Evolutionary conservation across 176 grass and related monocot genomes (phyloP).

Genomic region (Bromus sterilis): DNA sequence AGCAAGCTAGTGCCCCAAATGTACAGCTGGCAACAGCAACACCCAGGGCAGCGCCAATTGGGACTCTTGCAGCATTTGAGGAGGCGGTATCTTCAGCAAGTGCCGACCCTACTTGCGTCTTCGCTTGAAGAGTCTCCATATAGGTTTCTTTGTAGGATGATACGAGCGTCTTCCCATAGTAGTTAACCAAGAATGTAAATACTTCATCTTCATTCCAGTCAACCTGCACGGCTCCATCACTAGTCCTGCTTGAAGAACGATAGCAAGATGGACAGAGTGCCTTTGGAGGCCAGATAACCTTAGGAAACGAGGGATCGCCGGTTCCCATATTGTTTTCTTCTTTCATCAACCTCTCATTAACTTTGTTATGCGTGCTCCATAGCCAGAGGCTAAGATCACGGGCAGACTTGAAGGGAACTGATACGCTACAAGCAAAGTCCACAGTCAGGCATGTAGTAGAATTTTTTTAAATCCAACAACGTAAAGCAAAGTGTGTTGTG

Average conservation of each 20-base stretch:
- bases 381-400: slow-evolving; percentile 83
- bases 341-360: slow-evolving; percentile 94
- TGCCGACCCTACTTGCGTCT: slow-evolving; percentile 23
- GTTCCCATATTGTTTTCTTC: slow-evolving; percentile 67
- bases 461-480: background rate
- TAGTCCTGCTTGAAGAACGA: slow-evolving; percentile 32
- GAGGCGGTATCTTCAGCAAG: slow-evolving; percentile 39
- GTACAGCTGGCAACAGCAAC: slow-evolving; percentile 68
- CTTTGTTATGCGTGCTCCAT: slow-evolving; percentile 93
- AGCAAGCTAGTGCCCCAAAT: slow-evolving; percentile 90
- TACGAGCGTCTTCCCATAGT: slow-evolving; percentile 74
- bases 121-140: slow-evolving; percentile 24
- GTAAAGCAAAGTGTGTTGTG: background rate
- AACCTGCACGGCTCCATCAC: slow-evolving; percentile 32
- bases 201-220: slow-evolving; percentile 87
- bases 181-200: slow-evolving; percentile 73
- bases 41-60: slow-evolving; percentile 75
- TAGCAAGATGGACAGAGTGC: slow-evolving; percentile 78
- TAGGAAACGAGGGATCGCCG: slow-evolving; percentile 79
- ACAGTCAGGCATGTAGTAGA: slow-evolving; percentile 16
- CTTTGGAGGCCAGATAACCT: slow-evolving; percentile 71
- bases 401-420: slow-evolving; percentile 61
- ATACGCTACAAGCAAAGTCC: slow-evolving; percentile 52
- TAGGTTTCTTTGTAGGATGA: slow-evolving; percentile 47
- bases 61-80: slow-evolving; percentile 52